These are phyloP conservation scores for Colletotrichum endophyticum DNA, from an alignment of 2,329 filamentous ascomycete genomes.

Conservation along the genomic window DNA sequence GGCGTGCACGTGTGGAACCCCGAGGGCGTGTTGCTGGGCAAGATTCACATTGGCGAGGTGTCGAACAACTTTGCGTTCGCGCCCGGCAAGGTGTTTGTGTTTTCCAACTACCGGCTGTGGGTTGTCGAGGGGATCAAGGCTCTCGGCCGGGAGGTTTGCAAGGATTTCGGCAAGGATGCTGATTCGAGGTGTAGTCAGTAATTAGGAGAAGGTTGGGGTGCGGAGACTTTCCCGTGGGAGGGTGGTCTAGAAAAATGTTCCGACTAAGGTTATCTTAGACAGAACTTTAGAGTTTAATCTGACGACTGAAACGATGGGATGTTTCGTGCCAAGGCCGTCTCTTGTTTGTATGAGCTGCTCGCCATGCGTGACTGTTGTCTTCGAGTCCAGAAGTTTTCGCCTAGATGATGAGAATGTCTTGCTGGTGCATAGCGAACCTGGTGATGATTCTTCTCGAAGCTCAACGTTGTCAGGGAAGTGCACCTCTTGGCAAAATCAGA, in stretches of 20 bases:
- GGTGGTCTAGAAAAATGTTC: background rate
- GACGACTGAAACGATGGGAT: background rate
- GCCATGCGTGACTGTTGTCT: background rate
- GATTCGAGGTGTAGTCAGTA: background rate
- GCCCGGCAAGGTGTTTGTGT: constrained; percentile 44
- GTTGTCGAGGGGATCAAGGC: constrained; percentile 17
- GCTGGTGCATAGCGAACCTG: background rate
- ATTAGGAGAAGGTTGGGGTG: background rate
- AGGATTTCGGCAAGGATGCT: constrained; percentile 23
- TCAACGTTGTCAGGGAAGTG: accelerated
- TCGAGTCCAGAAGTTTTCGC: background rate
- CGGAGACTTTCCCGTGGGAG: background rate
- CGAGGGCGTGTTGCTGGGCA: constrained; percentile 49
- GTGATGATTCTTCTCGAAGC: accelerated
- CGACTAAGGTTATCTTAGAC: background rate
- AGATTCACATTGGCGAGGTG: constrained; percentile 44
- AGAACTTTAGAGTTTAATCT: background rate
- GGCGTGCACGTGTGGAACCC: constrained; percentile 54
- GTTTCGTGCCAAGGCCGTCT: background rate
- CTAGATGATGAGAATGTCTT: accelerated
- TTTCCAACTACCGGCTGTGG: constrained; percentile 53
- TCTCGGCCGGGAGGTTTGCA: constrained; percentile 25
- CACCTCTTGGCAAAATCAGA: accelerated
- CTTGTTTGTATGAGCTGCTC: background rate
- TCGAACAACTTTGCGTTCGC: constrained; percentile 55